Conservation (phyloP, 257 asterid genomes). For the Forsythia suspensa region DNA sequence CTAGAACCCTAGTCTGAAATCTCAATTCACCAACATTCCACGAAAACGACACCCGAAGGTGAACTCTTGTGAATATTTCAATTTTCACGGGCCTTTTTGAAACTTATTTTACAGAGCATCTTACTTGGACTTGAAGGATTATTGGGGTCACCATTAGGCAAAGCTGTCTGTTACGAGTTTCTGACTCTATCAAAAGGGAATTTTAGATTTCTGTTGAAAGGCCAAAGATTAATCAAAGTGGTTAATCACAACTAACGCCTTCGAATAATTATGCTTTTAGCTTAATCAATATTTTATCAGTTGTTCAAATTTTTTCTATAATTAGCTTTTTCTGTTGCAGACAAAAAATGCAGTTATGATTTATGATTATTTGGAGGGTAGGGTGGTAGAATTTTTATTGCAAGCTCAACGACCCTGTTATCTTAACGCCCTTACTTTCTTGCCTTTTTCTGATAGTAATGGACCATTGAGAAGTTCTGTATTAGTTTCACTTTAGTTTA, state of each 20-base stretch:
- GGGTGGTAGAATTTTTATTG: constrained; percentile 19
- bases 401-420: constrained; percentile 21
- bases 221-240: constrained; percentile 58
- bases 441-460: constrained; percentile 7
- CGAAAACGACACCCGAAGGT: constrained; percentile 22
- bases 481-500: background rate
- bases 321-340: constrained; percentile 46
- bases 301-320: constrained; percentile 31
- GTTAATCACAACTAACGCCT: constrained; percentile 64
- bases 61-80: constrained; percentile 2
- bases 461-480: constrained; percentile 7
- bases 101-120: constrained; percentile 23
- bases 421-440: constrained; percentile 13
- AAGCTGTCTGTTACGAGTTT: constrained; percentile 48
- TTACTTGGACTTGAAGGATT: constrained; percentile 85
- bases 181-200: constrained; percentile 27
- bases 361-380: constrained; percentile 13
- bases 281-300: constrained; percentile 24
- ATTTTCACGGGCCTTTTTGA: background rate
- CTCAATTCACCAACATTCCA: constrained; percentile 6
- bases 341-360: constrained; percentile 25
- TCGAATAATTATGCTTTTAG: constrained; percentile 28
- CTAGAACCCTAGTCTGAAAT: constrained; percentile 29
- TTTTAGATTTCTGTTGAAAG: constrained; percentile 38
- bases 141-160: constrained; percentile 80